phyloP scores from a whole-genome alignment of 306 rosid genomes.

The Cucurbita moschata region DNA sequence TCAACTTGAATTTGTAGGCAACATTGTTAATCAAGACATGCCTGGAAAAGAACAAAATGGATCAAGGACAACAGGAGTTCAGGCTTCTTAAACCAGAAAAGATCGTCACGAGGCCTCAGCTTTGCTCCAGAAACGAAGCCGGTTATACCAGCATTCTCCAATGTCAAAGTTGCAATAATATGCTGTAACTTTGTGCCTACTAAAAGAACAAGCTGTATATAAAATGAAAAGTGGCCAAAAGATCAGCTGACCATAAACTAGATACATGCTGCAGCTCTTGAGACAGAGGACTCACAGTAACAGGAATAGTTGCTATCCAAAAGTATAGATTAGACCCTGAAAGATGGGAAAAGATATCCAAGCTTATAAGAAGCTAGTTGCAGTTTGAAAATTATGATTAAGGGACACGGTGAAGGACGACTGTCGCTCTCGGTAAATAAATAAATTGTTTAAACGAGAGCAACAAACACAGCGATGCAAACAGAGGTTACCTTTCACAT shows the following conservation, averaged over 20 bases:
- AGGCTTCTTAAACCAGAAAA: conserved; percentile 96
- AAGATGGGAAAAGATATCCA: conserved; percentile 4
- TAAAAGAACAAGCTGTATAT: conserved; percentile 70
- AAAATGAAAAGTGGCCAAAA: conserved; percentile 1
- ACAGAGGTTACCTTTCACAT: conserved; percentile 50
- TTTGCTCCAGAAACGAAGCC: conserved; percentile 38
- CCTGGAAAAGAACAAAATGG: conserved; percentile 97
- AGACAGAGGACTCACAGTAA: conserved; percentile 40
- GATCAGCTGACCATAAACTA: conserved; percentile 3
- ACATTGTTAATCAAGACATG: conserved; percentile 10
- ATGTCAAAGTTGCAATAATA: conserved; percentile 76
- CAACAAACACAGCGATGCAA: not conserved
- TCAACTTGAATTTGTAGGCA: not conserved
- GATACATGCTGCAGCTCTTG: not conserved
- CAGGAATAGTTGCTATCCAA: conserved; percentile 93
- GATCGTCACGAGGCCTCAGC: conserved; percentile 89
- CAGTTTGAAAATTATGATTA: not conserved
- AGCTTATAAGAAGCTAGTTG: conserved; percentile 8
- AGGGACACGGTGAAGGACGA: not conserved
- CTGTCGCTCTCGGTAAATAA: not conserved
- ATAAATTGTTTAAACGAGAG: not conserved
- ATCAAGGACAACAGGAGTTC: conserved; percentile 76
- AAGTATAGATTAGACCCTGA: conserved; percentile 93
- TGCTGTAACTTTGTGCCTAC: conserved; percentile 92
- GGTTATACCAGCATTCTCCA: conserved; percentile 74